Conservation (phyloP, 106 monocot species). For the Triglochin maritima region DNA sequence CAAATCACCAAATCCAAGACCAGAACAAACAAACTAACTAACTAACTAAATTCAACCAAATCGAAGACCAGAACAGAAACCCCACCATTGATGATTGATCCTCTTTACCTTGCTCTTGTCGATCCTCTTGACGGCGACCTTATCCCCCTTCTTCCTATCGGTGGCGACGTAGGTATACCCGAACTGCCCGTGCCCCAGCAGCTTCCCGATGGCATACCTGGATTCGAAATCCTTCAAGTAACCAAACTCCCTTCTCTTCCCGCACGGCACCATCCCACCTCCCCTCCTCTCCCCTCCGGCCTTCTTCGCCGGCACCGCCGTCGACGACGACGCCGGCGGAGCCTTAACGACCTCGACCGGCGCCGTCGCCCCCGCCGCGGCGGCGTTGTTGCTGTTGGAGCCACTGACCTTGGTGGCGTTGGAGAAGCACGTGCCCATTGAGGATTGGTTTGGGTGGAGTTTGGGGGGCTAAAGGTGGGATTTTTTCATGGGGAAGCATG, state of each 20-base stretch:
- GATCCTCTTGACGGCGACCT: slow-evolving; percentile 70
- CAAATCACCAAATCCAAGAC: no score
- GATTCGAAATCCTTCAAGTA: slow-evolving; percentile 47
- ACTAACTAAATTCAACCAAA: background rate
- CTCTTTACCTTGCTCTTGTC: slow-evolving; percentile 57
- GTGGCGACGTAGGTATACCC: slow-evolving; percentile 62
- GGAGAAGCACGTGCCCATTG: slow-evolving; percentile 31
- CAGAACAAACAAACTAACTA: no score
- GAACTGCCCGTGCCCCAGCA: slow-evolving; percentile 72
- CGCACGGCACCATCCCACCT: slow-evolving; percentile 27
- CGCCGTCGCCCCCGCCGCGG: background rate
- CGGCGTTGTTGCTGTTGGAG: slow-evolving; percentile 7
- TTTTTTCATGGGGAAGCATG: background rate
- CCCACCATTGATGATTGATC: background rate
- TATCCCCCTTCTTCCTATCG: slow-evolving; percentile 37
- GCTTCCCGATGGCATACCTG: slow-evolving; percentile 48
- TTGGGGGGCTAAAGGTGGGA: background rate
- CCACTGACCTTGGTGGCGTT: slow-evolving; percentile 14
- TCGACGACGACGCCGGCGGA: background rate
- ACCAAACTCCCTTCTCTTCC: slow-evolving; percentile 67
- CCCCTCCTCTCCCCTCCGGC: slow-evolving; percentile 8
- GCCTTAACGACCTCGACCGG: slow-evolving; percentile 1
- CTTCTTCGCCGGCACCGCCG: background rate
- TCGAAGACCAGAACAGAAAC: background rate
- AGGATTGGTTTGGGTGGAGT: background rate